These are phyloP conservation scores for Cladosporium colombiae DNA, from an alignment of 2,329 filamentous ascomycete species.

Conservation along the genomic window DNA sequence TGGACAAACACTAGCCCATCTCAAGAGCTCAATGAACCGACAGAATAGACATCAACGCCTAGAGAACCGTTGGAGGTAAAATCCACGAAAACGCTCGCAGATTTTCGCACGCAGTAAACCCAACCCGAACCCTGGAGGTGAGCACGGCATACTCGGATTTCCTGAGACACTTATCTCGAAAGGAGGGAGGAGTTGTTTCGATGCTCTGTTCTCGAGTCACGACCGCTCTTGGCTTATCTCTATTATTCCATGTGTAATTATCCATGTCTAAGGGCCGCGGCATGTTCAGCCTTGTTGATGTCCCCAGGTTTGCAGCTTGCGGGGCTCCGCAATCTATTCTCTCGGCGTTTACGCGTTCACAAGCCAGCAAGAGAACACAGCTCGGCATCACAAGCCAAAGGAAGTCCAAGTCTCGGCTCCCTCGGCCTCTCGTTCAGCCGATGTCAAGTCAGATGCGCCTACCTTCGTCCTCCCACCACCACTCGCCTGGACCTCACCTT, in stretches of 20 bases:
- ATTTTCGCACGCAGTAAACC: not conserved
- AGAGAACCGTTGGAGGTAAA: not conserved
- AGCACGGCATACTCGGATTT: not conserved
- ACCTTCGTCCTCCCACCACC: not conserved
- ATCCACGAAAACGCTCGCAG: not conserved
- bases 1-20: too few species aligned
- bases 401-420: not conserved
- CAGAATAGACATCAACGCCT: not conserved
- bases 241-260: not conserved
- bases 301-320: not conserved
- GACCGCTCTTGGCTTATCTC: not conserved
- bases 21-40: too few species aligned
- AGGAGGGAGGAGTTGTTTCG: too few species aligned
- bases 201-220: too few species aligned
- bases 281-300: too few species aligned
- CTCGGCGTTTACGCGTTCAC: not conserved
- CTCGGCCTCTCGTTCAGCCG: constrained; percentile 15
- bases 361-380: not conserved
- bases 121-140: not conserved
- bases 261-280: too few species aligned
- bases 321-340: not conserved
- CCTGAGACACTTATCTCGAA: too few species aligned
- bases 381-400: not conserved
- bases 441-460: constrained; percentile 9
- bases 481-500: not conserved